Conservation (phyloP, 345 rosid species). For the Arabidopsis suecica region DNA sequence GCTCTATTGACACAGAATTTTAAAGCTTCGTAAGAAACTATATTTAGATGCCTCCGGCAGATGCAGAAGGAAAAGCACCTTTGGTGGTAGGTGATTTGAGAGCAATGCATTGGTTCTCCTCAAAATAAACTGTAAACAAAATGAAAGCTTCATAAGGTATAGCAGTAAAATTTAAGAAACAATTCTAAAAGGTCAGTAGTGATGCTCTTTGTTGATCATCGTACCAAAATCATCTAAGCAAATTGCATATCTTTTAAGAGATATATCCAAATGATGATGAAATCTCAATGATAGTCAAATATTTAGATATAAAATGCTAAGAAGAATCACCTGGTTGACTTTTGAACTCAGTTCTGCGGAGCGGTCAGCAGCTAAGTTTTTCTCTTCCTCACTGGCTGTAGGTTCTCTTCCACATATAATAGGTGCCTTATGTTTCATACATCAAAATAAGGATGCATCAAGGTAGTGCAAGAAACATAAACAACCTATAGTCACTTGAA, state of each 20-base stretch:
- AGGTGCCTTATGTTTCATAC: constrained; percentile 63
- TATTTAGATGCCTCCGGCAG: constrained; percentile 8
- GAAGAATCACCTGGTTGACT: constrained; percentile 85
- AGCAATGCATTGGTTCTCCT: constrained; percentile 93
- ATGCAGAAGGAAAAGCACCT: constrained; percentile 58
- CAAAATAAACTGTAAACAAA: constrained; percentile 82
- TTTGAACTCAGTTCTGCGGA: constrained; percentile 88
- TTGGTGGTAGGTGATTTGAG: constrained; percentile 98
- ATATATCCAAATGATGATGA: constrained; percentile 13
- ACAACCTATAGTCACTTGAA: constrained; percentile 16
- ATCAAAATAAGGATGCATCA: constrained; percentile 31
- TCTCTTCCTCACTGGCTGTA: constrained; percentile 82
- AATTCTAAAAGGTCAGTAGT: constrained; percentile 4
- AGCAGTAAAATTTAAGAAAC: constrained; percentile 14
- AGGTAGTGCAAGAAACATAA: constrained; percentile 22
- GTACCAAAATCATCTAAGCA: constrained; percentile 32
- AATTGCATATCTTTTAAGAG: constrained; percentile 4
- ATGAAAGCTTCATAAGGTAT: constrained; percentile 21
- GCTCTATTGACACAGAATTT: background rate
- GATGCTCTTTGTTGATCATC: constrained; percentile 23
- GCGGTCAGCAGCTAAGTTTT: constrained; percentile 77
- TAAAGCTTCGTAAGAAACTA: constrained; percentile 12
- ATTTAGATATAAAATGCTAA: constrained; percentile 27
- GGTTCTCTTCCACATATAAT: constrained; percentile 99
- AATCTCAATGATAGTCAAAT: constrained; percentile 7